Base-by-base conservation (phyloP, 169 alveolate genomes). In the Plasmodium blacklocki region DNA sequence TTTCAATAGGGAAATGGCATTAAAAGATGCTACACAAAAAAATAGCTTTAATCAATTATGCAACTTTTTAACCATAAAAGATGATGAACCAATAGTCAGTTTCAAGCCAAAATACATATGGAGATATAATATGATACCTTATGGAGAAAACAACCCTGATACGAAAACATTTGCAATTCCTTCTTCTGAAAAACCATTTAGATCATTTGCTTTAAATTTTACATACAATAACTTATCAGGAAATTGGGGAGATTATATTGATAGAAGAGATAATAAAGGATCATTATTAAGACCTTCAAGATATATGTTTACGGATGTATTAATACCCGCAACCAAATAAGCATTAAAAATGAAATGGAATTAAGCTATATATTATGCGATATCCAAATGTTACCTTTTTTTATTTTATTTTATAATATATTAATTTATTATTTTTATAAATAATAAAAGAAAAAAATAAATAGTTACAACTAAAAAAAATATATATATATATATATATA, bases 241-340 rank as follows among this genome's bases (percentile, higher is more conserved):
- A 62, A 94, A 94, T 92, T 95, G 97, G 97, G 97, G 97, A 73
- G 97, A 95, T 88, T 95, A 95, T 85, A 86, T 95, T 68, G 92
- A 95, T 89, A 94, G 97, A 83, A 96, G 93, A 64, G 97, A 95
- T 72, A 95, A 95, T 93, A 95, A 95, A 80, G 92, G 88, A 64
- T 94, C 97, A n/a, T 67, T 94, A 66, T 66, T 95, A 92, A 87
- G 97, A 64, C 97, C 97, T 7, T 87, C 97, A 9, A 95, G 97
- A 60, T 92, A 88, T 76, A 93, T 95, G 96, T 95, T 95, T 80
- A 95, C 97, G 12, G 97, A 95, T 63, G 94, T 92, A 50, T 83
- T 93, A 91, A 93, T 94, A 52, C 97, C 96, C 60, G 90, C 95
- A 52, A 93, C 96, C 21, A 94, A 95, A 92, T 94, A 86, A 87